phyloP scores from a whole-genome alignment of 352 stramenopile species.

The Phytophthora syringae region DNA sequence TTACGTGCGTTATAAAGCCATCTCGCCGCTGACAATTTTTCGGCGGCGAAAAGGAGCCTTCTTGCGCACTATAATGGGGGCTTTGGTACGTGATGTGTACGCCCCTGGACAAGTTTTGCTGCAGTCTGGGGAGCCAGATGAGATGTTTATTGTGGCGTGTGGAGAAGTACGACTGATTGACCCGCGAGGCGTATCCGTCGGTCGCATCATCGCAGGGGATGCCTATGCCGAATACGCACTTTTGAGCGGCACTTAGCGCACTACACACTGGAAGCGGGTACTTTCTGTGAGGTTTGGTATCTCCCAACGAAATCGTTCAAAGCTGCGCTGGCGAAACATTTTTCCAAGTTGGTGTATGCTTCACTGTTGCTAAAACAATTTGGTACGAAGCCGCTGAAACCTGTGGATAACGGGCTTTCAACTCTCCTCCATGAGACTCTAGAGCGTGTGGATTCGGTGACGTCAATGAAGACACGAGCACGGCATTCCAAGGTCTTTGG shows the following conservation, averaged over 20 bases:
- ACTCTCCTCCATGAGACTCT: not conserved
- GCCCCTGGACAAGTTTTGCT: slow-evolving; percentile 48
- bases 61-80: slow-evolving; percentile 51
- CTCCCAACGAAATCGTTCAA: slow-evolving; percentile 47
- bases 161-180: slow-evolving; percentile 53
- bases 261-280: slow-evolving; percentile 42
- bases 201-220: slow-evolving; percentile 39
- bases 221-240: slow-evolving; percentile 58
- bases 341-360: slow-evolving; percentile 60
- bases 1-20: slow-evolving; percentile 59
- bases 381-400: slow-evolving; percentile 12
- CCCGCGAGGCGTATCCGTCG: slow-evolving; percentile 5
- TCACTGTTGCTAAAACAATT: slow-evolving; percentile 48
- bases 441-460: slow-evolving; percentile 35
- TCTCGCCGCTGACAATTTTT: slow-evolving; percentile 55
- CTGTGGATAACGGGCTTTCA: not conserved
- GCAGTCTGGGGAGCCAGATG: slow-evolving; percentile 38
- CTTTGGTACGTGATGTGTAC: slow-evolving; percentile 57
- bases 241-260: slow-evolving; percentile 44
- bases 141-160: slow-evolving; percentile 61
- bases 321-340: slow-evolving; percentile 55
- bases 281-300: slow-evolving; percentile 61
- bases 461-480: slow-evolving; percentile 45
- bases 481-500: slow-evolving; percentile 40
- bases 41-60: slow-evolving; percentile 54